Percentiles rank a stretch among this genome's conserved stretches.
phyloP scores from a whole-genome alignment of 2,329 filamentous ascomycete species.

The Fusarium clavum region DNA sequence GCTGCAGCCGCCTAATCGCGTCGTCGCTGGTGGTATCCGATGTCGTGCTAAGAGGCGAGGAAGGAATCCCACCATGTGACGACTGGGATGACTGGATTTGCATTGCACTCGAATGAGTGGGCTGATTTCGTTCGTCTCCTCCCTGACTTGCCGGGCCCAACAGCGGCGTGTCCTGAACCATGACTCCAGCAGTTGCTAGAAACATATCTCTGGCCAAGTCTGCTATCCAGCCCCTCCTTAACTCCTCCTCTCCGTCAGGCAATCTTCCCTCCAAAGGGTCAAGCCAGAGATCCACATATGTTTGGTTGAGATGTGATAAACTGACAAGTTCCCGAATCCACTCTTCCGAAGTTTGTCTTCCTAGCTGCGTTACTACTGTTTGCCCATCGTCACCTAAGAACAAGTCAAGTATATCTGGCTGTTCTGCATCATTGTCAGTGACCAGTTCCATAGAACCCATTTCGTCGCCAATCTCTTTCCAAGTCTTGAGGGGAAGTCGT shows the following conservation, averaged over 20 bases:
- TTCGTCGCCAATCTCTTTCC: slow-evolving; percentile 46
- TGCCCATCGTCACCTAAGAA: slow-evolving; percentile 45
- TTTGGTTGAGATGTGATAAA: slow-evolving; percentile 46
- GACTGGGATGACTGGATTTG: slow-evolving; percentile 46
- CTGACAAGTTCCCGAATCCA: slow-evolving; percentile 41
- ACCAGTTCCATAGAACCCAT: slow-evolving; percentile 6
- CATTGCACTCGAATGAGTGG: slow-evolving; percentile 25
- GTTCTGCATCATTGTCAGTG: slow-evolving; percentile 39
- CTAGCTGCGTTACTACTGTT: slow-evolving; percentile 49
- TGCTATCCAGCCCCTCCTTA: slow-evolving; percentile 46
- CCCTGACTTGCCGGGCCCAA: slow-evolving; percentile 41
- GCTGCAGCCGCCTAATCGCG: slow-evolving; percentile 51
- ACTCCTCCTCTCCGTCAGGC: slow-evolving; percentile 40
- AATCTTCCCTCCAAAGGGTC: slow-evolving; percentile 42
- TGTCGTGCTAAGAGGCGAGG: slow-evolving; percentile 30
- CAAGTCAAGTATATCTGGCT: slow-evolving; percentile 47
- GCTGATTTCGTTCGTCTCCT: slow-evolving; percentile 14
- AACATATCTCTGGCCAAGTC: slow-evolving; percentile 52
- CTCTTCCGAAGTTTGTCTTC: slow-evolving; percentile 42
- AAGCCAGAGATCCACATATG: slow-evolving; percentile 51
- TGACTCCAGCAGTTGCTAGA: slow-evolving; percentile 51
- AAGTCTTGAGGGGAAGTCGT: slow-evolving; percentile 49
- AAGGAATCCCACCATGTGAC: slow-evolving; percentile 35
- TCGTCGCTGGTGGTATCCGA: slow-evolving; percentile 39
- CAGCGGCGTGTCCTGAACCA: slow-evolving; percentile 51